A percentile compares a stretch with the other conserved stretches of the same genome.
phyloP scores from a whole-genome alignment of 768 basidiomycete species.

The Pisolithus microcarpus region DNA sequence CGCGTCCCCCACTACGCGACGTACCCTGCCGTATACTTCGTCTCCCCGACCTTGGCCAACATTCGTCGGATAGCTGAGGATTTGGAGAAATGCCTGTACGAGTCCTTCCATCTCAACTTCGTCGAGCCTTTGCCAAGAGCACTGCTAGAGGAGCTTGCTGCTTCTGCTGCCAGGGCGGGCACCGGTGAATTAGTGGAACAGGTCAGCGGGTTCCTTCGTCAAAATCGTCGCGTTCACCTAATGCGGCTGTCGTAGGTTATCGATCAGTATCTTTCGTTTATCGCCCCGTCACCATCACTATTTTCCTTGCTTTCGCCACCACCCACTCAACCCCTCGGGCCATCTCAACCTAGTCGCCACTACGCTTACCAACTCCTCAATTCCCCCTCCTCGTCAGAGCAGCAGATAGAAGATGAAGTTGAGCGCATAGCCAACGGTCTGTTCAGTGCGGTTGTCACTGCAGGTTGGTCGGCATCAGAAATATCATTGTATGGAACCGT shows the following conservation, averaged over 20 bases:
- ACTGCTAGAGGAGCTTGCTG: conserved; percentile 89
- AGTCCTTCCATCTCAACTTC: conserved; percentile 92
- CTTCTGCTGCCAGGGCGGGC: conserved; percentile 76
- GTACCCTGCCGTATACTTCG: conserved; percentile 97
- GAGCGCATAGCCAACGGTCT: conserved; percentile 86
- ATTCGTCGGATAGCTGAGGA: conserved; percentile 90
- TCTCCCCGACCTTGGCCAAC: conserved; percentile 82
- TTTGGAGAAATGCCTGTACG: conserved; percentile 82
- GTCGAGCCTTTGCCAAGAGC: conserved; percentile 86
- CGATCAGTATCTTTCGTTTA: conserved; percentile 96
- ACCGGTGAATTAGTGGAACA: conserved; percentile 78
- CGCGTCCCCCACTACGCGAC: conserved; percentile 83
- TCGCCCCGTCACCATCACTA: conserved; percentile 84
- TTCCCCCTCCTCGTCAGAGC: conserved; percentile 82
- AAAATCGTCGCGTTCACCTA: neutral
- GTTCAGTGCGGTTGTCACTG: conserved; percentile 85
- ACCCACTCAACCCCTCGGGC: conserved; percentile 30
- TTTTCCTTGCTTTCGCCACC: conserved; percentile 80
- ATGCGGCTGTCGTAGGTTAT: conserved; percentile 50
- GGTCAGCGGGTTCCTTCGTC: conserved; percentile 32
- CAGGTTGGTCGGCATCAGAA: conserved; percentile 45
- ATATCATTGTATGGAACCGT: neutral
- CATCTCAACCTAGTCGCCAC: conserved; percentile 31
- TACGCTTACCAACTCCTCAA: conserved; percentile 85
- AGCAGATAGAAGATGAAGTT: conserved; percentile 87